These are phyloP conservation scores for Hyphochytrium catenoides DNA, from an alignment of 352 stramenopile genomes.

Conservation along the genomic window DNA sequence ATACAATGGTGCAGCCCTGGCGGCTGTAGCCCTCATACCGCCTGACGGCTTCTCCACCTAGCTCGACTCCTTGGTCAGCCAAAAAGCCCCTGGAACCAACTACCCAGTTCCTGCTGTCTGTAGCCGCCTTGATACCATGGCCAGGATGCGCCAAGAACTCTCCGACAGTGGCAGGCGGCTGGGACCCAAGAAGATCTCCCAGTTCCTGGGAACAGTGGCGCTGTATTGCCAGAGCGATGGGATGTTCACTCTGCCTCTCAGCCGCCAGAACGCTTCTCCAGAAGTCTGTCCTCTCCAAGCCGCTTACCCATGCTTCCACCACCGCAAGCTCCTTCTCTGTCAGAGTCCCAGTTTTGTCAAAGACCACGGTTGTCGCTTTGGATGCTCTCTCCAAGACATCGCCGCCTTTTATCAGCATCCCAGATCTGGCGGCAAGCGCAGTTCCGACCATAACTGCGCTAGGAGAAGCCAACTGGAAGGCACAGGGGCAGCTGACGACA, in stretches of 20 bases:
- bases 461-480: conserved; percentile 37
- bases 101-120: conserved; percentile 14
- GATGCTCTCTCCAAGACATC: conserved; percentile 34
- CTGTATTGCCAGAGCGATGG: conserved; percentile 26
- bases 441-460: conserved; percentile 50
- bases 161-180: too few species aligned
- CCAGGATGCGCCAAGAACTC: conserved; percentile 25
- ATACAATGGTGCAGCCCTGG: conserved; percentile 26
- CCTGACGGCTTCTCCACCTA: conserved; percentile 18
- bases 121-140: conserved; percentile 22
- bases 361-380: conserved; percentile 35
- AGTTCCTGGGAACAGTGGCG: conserved; percentile 15
- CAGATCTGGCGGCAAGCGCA: conserved; percentile 39
- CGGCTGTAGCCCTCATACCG: conserved; percentile 22
- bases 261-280: conserved; percentile 23
- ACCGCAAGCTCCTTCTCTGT: conserved; percentile 28
- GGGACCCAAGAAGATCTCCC: conserved; percentile 1
- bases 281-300: conserved; percentile 2
- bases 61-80: conserved; percentile 17
- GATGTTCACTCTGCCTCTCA: conserved; percentile 32
- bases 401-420: conserved; percentile 49
- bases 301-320: conserved; percentile 9
- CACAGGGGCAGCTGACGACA: conserved; percentile 44
- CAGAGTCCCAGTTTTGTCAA: conserved; percentile 52
- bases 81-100: conserved; percentile 39